A percentile compares a stretch with the other conserved stretches of the same genome.
phyloP scores from a whole-genome alignment of 495 filamentous ascomycete genomes.

The Collariella sp. region DNA sequence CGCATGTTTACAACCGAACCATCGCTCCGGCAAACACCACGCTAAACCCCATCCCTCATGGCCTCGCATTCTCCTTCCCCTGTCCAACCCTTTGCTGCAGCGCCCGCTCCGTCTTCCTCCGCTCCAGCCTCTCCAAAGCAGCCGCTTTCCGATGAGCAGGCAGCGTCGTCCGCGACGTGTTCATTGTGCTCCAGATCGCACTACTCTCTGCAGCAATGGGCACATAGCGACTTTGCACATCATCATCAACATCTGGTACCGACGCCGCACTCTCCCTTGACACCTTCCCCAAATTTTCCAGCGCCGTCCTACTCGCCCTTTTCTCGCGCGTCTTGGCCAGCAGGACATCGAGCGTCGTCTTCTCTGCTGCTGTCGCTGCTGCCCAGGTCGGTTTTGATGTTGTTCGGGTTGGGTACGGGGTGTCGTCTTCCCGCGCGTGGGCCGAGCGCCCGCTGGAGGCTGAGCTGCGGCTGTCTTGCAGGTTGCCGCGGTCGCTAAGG shows the following conservation, averaged over 20 bases:
- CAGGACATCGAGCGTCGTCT: slow-evolving; percentile 1
- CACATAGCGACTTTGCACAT: slow-evolving; percentile 36
- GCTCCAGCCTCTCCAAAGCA: slow-evolving; percentile 54
- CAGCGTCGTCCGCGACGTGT: slow-evolving; percentile 39
- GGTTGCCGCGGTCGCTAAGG: slow-evolving; percentile 21
- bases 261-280: background rate
- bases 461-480: slow-evolving; percentile 23
- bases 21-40: too few species aligned
- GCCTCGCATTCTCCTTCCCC: slow-evolving; percentile 40
- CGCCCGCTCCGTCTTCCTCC: slow-evolving; percentile 41
- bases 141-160: slow-evolving; percentile 53
- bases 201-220: slow-evolving; percentile 26
- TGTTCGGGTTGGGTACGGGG: background rate
- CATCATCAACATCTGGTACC: slow-evolving; percentile 16
- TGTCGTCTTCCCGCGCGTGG: slow-evolving; percentile 7
- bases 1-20: too few species aligned
- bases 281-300: background rate
- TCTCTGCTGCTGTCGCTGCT: background rate
- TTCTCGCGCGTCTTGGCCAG: background rate
- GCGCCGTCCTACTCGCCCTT: background rate
- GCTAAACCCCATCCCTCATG: slow-evolving; percentile 14
- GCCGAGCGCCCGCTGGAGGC: slow-evolving; percentile 15
- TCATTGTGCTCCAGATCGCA: slow-evolving; percentile 21
- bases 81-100: slow-evolving; percentile 18
- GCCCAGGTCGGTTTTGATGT: background rate